Percentiles rank a stretch among this genome's conserved stretches.
These are phyloP conservation scores for Pseudonectria buxi DNA, from an alignment of 2,329 filamentous ascomycete genomes.

Conservation along the genomic window DNA sequence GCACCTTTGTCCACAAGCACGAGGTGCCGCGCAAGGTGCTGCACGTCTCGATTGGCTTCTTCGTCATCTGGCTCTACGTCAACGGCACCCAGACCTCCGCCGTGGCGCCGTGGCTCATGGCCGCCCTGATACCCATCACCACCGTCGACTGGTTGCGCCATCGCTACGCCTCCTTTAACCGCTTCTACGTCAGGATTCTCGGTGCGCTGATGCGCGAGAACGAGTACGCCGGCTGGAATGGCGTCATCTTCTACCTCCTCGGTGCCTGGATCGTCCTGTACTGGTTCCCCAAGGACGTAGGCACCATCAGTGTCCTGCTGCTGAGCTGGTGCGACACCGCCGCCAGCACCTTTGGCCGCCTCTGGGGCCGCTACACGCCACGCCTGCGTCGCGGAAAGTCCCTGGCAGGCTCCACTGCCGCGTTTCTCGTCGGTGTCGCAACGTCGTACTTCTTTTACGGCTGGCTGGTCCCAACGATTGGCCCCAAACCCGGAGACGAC, in stretches of 20 bases:
- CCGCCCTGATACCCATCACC: conserved; percentile 75
- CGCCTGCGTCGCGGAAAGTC: conserved; percentile 83
- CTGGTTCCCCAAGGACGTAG: conserved; percentile 89
- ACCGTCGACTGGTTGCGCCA: conserved; percentile 78
- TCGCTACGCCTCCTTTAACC: conserved; percentile 72
- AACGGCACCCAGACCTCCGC: conserved; percentile 67
- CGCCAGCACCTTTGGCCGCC: conserved; percentile 84
- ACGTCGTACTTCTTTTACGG: conserved; percentile 88
- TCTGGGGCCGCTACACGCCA: conserved; percentile 85
- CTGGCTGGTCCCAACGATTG: conserved; percentile 64
- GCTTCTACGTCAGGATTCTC: conserved; percentile 74
- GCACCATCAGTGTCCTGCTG: conserved; percentile 79
- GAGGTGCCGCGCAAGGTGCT: conserved; percentile 91
- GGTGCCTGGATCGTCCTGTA: conserved; percentile 81
- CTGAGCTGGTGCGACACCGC: conserved; percentile 98
- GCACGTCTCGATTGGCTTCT: conserved; percentile 94
- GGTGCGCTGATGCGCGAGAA: conserved; percentile 96
- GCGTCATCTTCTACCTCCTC: conserved; percentile 92
- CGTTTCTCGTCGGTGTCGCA: conserved; percentile 72
- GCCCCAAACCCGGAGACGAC: conserved; percentile 62
- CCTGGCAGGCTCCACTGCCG: conserved; percentile 79
- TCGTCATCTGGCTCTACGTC: conserved; percentile 80
- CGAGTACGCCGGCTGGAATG: conserved; percentile 90
- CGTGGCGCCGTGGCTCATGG: conserved; percentile 80
- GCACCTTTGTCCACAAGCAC: conserved; percentile 88